Percentiles rank a stretch among this genome's conserved stretches.
These are phyloP conservation scores for Coccomyxa sp. DNA, from an alignment of 139 green algal genomes.

Conservation along the genomic window DNA sequence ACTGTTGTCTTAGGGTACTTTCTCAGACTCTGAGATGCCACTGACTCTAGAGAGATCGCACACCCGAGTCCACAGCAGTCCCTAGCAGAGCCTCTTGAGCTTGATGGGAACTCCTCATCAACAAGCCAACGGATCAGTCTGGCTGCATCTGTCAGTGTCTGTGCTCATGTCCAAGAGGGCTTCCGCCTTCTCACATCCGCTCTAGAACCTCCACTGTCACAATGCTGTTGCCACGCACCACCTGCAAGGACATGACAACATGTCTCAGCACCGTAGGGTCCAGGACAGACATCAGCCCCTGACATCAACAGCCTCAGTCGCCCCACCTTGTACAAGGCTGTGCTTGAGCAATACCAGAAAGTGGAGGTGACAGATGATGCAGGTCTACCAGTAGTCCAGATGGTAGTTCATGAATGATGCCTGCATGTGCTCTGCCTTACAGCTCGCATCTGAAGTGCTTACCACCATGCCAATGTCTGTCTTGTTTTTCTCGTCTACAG, in stretches of 20 bases:
- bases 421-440: not conserved
- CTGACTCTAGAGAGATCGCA: no score
- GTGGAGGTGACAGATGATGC: not conserved
- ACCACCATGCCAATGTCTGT: constrained; percentile 97
- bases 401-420: not conserved
- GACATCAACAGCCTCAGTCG: not conserved
- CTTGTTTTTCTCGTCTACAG: constrained; percentile 88
- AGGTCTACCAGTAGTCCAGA: not conserved
- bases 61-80: no score
- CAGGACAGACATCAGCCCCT: not conserved
- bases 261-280: not conserved
- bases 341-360: not conserved
- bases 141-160: no score
- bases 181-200: constrained; percentile 43
- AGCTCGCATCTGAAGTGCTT: constrained; percentile 1
- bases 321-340: not conserved
- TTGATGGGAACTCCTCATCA: no score
- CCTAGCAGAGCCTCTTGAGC: no score
- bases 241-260: constrained; percentile 38
- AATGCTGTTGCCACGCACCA: constrained; percentile 94
- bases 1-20: no score
- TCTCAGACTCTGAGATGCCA: no score
- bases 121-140: no score
- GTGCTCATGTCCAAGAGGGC: no score
- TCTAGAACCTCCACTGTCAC: constrained; percentile 93